phyloP scores from a whole-genome alignment of 148 eudicot species.

The Cornus controversa region DNA sequence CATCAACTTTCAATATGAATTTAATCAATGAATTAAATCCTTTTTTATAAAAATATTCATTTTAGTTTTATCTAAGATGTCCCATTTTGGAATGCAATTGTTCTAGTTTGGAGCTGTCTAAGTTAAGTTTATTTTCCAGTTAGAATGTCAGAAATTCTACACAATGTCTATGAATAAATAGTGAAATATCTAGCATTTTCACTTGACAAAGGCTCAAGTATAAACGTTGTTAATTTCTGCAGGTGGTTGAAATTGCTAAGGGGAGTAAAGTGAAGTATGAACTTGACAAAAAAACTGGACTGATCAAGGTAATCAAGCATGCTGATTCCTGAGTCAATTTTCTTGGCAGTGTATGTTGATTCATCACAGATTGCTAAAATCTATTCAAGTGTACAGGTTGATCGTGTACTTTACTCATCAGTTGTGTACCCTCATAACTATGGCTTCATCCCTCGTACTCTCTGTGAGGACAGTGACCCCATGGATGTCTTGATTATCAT shows the following conservation, averaged over 20 bases:
- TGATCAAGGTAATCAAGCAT: conserved; percentile 58
- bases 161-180: not conserved
- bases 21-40: not conserved
- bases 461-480: conserved; percentile 22
- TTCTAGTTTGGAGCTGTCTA: not conserved
- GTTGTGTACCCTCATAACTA: conserved; percentile 21
- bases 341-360: not conserved
- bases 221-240: conserved; percentile 20
- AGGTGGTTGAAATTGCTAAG: conserved; percentile 80
- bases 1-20: no score
- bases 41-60: no score
- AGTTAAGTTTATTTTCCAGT: not conserved
- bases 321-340: not conserved
- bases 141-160: not conserved
- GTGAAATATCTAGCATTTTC: not conserved
- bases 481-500: conserved; percentile 20
- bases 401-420: conserved; percentile 20
- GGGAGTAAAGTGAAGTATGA: conserved; percentile 86
- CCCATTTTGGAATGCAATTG: not conserved
- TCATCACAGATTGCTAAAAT: conserved; percentile 7
- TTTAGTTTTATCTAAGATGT: not conserved
- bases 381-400: conserved; percentile 18
- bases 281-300: conserved; percentile 79
- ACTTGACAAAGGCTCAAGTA: not conserved
- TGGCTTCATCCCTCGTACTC: conserved; percentile 18